These are phyloP conservation scores for Candida tibetensis DNA, from an alignment of 805 yeast genomes.

Conservation along the genomic window DNA sequence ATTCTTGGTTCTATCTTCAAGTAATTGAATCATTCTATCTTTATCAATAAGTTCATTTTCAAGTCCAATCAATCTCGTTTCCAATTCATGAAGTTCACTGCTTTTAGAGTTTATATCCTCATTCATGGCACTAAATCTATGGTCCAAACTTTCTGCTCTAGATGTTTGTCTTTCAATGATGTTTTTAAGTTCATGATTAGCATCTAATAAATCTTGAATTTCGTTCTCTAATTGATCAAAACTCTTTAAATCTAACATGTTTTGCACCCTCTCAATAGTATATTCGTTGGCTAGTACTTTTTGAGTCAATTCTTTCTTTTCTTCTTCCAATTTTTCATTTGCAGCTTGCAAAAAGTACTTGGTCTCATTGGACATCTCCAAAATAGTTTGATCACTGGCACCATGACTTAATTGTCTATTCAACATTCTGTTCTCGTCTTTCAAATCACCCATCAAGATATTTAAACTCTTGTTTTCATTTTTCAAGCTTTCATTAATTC, in stretches of 20 bases:
- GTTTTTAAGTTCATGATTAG: constrained; percentile 11
- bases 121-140: not conserved
- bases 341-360: constrained; percentile 1
- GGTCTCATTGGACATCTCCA: constrained; percentile 6
- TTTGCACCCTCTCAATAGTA: constrained; percentile 5
- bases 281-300: constrained; percentile 4
- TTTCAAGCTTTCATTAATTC: not conserved
- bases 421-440: not conserved
- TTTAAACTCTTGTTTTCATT: not conserved
- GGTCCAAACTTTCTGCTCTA: constrained; percentile 5
- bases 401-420: not conserved
- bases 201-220: constrained; percentile 9
- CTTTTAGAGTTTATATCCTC: constrained; percentile 1
- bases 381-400: constrained; percentile 8
- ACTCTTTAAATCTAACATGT: constrained; percentile 4
- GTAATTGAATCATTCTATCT: constrained; percentile 17
- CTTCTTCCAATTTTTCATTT: constrained; percentile 3
- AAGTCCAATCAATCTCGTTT: constrained; percentile 4
- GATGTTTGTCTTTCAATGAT: constrained; percentile 7
- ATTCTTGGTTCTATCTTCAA: constrained; percentile 31
- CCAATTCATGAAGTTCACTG: constrained; percentile 4
- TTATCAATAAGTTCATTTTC: constrained; percentile 13
- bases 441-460: not conserved
- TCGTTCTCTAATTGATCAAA: constrained; percentile 9
- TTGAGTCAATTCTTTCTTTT: constrained; percentile 5